Percentiles rank a stretch among this genome's conserved stretches.
Conservation (phyloP, 169 alveolate species). For the Neospora caninum region DNA sequence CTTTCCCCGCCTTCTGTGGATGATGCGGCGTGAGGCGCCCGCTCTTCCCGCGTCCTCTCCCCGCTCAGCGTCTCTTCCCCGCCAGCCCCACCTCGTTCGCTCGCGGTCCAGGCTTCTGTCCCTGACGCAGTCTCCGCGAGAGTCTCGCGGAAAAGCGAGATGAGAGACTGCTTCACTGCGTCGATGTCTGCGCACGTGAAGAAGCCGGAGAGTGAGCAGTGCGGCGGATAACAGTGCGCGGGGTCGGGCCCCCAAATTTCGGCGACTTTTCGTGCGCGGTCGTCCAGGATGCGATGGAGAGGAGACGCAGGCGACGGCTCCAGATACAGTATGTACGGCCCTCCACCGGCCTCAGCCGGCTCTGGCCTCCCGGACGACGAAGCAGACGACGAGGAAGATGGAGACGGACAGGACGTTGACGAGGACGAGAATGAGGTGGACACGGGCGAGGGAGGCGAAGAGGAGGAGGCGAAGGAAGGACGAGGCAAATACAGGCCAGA, state of each 20-base stretch:
- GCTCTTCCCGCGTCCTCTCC: background rate
- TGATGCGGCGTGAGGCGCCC: no score
- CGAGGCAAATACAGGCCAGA: background rate
- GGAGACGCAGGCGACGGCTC: constrained; percentile 30
- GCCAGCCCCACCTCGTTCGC: background rate
- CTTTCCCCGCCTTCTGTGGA: no score
- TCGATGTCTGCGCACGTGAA: constrained; percentile 7
- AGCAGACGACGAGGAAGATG: background rate
- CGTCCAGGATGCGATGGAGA: background rate
- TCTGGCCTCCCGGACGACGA: background rate
- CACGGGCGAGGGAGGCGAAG: background rate
- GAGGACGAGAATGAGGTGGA: background rate
- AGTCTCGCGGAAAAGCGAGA: background rate
- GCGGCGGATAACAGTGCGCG: constrained; percentile 35
- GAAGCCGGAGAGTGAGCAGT: constrained; percentile 46
- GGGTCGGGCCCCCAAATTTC: constrained; percentile 29
- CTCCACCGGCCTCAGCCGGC: background rate
- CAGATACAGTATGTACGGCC: constrained; percentile 21
- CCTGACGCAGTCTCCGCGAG: background rate
- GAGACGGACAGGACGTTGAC: background rate
- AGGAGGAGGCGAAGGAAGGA: constrained; percentile 1
- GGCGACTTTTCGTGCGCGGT: background rate
- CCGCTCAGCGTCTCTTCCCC: background rate
- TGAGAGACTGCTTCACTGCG: background rate
- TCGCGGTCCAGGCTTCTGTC: background rate